A percentile compares a stretch with the other conserved stretches of the same genome.
phyloP scores from a whole-genome alignment of 2,329 filamentous ascomycete species.

The Botrytis aclada region DNA sequence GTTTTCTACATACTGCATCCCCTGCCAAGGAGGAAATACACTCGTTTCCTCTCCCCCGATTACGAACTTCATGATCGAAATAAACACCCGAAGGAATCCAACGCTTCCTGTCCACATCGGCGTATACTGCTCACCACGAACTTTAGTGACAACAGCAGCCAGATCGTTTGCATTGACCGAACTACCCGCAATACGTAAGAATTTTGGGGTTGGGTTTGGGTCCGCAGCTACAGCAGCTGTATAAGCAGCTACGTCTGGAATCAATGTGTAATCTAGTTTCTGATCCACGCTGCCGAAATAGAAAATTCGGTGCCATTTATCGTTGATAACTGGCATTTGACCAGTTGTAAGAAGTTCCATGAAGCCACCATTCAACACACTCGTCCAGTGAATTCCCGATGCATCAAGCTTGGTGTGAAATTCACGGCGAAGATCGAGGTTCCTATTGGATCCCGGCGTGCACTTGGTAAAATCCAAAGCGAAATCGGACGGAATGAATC shows the following conservation, averaged over 20 bases:
- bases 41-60: slow-evolving; percentile 16
- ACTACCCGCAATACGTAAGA: slow-evolving; percentile 21
- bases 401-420: slow-evolving; percentile 21
- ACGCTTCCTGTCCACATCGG: slow-evolving; percentile 20
- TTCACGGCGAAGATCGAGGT: slow-evolving; percentile 20
- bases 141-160: slow-evolving; percentile 13
- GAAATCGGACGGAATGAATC: slow-evolving; percentile 59
- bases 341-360: slow-evolving; percentile 19
- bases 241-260: slow-evolving; percentile 19
- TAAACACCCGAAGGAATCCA: slow-evolving; percentile 16
- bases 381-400: slow-evolving; percentile 21
- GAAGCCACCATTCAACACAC: slow-evolving; percentile 20
- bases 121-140: slow-evolving; percentile 19
- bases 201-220: slow-evolving; percentile 18
- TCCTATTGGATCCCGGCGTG: slow-evolving; percentile 19
- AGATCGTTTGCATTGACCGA: slow-evolving; percentile 16
- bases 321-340: slow-evolving; percentile 18
- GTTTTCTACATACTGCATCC: slow-evolving; percentile 22
- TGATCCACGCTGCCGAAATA: slow-evolving; percentile 20
- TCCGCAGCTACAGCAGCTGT: slow-evolving; percentile 22
- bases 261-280: slow-evolving; percentile 17
- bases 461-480: slow-evolving; percentile 21
- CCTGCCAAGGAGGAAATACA: slow-evolving; percentile 16
- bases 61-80: slow-evolving; percentile 17
- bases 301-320: slow-evolving; percentile 21